Conservation (phyloP, 371 early-diverging fungal genomes). For the Gilbertella persicaria region DNA sequence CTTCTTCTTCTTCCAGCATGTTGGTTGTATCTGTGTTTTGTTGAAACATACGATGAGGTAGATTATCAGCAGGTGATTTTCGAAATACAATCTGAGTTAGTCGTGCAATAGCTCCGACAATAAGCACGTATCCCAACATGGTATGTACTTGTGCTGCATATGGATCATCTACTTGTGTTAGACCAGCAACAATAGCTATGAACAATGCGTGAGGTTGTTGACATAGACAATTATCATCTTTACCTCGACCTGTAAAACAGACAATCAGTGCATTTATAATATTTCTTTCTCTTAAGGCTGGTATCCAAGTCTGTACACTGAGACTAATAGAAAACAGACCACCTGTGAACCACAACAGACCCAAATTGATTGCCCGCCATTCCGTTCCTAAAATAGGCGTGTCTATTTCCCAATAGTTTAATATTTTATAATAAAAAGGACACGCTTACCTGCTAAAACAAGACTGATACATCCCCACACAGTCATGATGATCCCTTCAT, state of each 20-base stretch:
- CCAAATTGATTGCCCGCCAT: conserved; percentile 31
- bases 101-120: conserved; percentile 34
- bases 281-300: conserved; percentile 26
- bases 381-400: conserved; percentile 28
- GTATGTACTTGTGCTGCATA: conserved; percentile 33
- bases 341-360: conserved; percentile 36
- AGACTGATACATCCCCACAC: conserved; percentile 38
- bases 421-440: not conserved
- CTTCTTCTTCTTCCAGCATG: conserved; percentile 10
- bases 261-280: conserved; percentile 26
- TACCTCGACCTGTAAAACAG: conserved; percentile 33
- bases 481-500: conserved; percentile 40
- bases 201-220: not conserved
- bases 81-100: conserved; percentile 42
- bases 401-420: conserved; percentile 8
- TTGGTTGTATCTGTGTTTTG: conserved; percentile 9
- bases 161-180: conserved; percentile 23
- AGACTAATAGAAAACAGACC: conserved; percentile 32
- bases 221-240: not conserved
- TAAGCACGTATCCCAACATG: conserved; percentile 40
- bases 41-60: conserved; percentile 38
- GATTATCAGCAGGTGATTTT: conserved; percentile 41
- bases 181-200: conserved; percentile 21
- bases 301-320: conserved; percentile 31
- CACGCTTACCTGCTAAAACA: conserved; percentile 18